Conservation (phyloP, 345 rosid genomes). For the Pugionium dolabratum region DNA sequence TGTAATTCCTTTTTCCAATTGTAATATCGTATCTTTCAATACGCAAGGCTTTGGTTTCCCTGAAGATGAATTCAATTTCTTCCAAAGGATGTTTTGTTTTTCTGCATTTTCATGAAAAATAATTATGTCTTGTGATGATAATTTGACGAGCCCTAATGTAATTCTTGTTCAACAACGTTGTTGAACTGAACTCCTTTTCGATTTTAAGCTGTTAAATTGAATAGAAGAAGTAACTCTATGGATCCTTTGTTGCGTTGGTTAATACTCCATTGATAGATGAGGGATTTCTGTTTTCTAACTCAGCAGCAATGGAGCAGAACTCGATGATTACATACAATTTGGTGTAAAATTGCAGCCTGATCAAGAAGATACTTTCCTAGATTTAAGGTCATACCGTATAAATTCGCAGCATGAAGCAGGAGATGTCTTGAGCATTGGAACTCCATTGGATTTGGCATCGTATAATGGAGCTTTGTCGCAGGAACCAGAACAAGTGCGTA, state of each 20-base stretch:
- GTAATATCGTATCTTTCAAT: neutral
- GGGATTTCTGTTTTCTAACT: constrained; percentile 17
- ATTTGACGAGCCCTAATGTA: constrained; percentile 26
- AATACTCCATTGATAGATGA: neutral
- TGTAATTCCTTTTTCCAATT: neutral
- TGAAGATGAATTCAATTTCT: constrained; percentile 7
- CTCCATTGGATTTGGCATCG: constrained; percentile 25
- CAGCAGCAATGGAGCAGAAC: constrained; percentile 38
- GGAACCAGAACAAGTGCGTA: neutral
- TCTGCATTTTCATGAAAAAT: neutral
- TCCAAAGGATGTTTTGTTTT: neutral
- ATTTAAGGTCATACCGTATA: constrained; percentile 32
- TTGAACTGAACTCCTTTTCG: neutral
- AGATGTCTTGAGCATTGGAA: constrained; percentile 25
- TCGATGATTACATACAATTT: constrained; percentile 36
- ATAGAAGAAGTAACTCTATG: neutral
- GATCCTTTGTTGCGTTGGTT: neutral
- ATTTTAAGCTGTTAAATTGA: constrained; percentile 6
- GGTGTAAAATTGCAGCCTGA: constrained; percentile 30
- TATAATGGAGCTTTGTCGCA: constrained; percentile 20
- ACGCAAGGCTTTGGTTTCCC: neutral
- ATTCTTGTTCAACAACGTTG: neutral
- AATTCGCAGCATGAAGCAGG: constrained; percentile 19
- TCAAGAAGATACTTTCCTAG: constrained; percentile 29
- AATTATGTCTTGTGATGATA: constrained; percentile 1